Percentiles rank a stretch among this genome's conserved stretches.
These are phyloP conservation scores for Colletotrichum orbiculare DNA, from an alignment of 2,329 filamentous ascomycete genomes.

Conservation along the genomic window DNA sequence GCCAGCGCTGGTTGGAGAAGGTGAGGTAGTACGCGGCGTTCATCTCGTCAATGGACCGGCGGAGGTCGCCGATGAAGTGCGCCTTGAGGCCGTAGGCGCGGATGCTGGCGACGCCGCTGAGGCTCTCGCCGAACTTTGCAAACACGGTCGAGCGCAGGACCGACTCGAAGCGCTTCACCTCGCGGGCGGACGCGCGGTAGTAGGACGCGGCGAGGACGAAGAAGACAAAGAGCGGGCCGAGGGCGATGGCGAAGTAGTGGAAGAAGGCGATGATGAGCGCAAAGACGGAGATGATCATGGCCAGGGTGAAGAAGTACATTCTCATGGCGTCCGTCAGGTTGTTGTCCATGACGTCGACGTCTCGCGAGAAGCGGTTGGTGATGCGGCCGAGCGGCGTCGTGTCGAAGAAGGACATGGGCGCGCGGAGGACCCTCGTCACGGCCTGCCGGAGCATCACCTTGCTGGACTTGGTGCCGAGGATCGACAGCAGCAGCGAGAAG, in stretches of 20 bases:
- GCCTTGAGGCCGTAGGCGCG: constrained; percentile 87
- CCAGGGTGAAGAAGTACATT: constrained; percentile 90
- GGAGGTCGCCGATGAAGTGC: constrained; percentile 77
- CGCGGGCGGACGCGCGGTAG: constrained; percentile 90
- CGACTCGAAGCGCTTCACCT: constrained; percentile 94
- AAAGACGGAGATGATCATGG: constrained; percentile 85
- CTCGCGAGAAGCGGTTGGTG: constrained; percentile 94
- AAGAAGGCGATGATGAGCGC: constrained; percentile 95
- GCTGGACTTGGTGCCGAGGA: constrained; percentile 83
- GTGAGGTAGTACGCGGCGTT: constrained; percentile 94
- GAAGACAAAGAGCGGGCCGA: constrained; percentile 74
- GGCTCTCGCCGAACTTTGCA: constrained; percentile 89
- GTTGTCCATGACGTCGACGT: constrained; percentile 98
- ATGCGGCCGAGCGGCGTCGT: constrained; percentile 95
- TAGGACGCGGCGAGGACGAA: constrained; percentile 88
- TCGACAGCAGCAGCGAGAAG: constrained; percentile 82
- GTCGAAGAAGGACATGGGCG: constrained; percentile 93
- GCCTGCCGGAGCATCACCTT: constrained; percentile 85
- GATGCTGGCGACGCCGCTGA: constrained; percentile 86
- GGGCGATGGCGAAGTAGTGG: constrained; percentile 80
- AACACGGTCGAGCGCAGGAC: constrained; percentile 90
- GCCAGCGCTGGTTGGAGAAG: constrained; percentile 95
- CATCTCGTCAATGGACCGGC: constrained; percentile 86
- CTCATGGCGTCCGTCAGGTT: constrained; percentile 88
- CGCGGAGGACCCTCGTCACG: constrained; percentile 78